Conservation (phyloP, 495 filamentous ascomycete species). For the Xylaria castorea region DNA sequence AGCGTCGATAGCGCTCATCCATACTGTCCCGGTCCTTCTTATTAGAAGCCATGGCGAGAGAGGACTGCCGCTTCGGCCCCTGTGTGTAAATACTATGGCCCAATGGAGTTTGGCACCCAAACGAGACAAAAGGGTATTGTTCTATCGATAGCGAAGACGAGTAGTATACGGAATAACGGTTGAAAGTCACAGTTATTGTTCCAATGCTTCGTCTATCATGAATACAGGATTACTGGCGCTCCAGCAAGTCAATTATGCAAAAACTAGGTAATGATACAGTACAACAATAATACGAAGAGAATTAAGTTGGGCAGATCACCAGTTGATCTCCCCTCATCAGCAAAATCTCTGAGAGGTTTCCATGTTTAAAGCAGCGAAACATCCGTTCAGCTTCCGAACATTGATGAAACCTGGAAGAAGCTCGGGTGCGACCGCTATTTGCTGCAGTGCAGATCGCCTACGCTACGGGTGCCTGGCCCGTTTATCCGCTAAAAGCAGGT, state of each 20-base stretch:
- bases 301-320: background rate
- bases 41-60: conserved; percentile 30
- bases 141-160: background rate
- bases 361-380: background rate
- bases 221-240: background rate
- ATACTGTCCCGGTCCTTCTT: conserved; percentile 27
- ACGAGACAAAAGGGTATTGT: background rate
- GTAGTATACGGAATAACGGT: background rate
- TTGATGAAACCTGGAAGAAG: conserved; percentile 1
- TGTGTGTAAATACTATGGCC: background rate
- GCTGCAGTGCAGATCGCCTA: background rate
- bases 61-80: background rate
- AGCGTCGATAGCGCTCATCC: conserved; percentile 35
- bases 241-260: background rate
- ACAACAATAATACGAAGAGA: background rate
- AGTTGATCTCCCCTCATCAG: background rate
- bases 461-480: conserved; percentile 14
- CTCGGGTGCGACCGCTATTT: background rate
- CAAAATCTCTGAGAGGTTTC: background rate
- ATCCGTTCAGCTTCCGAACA: background rate
- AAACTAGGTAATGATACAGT: background rate
- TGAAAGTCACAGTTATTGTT: background rate
- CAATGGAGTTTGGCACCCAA: background rate
- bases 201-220: background rate
- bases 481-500: conserved; percentile 9